Conservation (phyloP, 1,284 basidiomycete genomes). For the Pyrrhoderma noxium region DNA sequence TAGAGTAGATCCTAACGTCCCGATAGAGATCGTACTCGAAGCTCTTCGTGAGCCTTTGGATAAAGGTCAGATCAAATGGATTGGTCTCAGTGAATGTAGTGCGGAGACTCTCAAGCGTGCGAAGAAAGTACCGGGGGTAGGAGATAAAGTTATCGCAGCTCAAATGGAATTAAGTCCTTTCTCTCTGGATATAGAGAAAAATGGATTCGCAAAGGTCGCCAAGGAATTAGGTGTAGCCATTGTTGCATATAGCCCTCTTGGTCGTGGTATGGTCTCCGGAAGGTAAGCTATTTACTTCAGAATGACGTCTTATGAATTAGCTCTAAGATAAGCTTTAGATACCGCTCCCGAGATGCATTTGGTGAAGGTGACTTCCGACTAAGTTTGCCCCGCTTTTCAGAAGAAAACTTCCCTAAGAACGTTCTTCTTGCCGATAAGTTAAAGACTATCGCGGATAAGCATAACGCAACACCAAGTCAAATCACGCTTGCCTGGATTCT, state of each 20-base stretch:
- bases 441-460: conserved; percentile 23
- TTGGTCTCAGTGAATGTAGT: conserved; percentile 32
- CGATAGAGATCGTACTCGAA: conserved; percentile 30
- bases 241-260: conserved; percentile 34
- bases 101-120: conserved; percentile 33
- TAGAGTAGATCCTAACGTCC: conserved; percentile 26
- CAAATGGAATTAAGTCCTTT: conserved; percentile 33
- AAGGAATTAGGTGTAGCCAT: conserved; percentile 32
- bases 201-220: conserved; percentile 25
- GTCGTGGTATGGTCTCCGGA: conserved; percentile 34
- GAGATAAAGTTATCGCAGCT: conserved; percentile 22
- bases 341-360: conserved; percentile 28
- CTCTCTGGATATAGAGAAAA: conserved; percentile 25
- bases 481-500: conserved; percentile 35
- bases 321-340: too few species aligned
- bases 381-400: conserved; percentile 26
- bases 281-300: conserved; percentile 18
- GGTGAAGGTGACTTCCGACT: conserved; percentile 30
- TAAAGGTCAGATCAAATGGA: conserved; percentile 28
- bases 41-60: conserved; percentile 27
- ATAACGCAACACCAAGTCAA: conserved; percentile 30
- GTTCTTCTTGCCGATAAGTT: conserved; percentile 31
- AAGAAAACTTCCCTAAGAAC: conserved; percentile 36
- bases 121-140: conserved; percentile 18
- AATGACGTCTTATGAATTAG: not conserved